Evolutionary conservation across 768 basidiomycete genomes (phyloP), one percentile per base, ranked within the genome.

Genomic region (Macrocybe gigantea): DNA sequence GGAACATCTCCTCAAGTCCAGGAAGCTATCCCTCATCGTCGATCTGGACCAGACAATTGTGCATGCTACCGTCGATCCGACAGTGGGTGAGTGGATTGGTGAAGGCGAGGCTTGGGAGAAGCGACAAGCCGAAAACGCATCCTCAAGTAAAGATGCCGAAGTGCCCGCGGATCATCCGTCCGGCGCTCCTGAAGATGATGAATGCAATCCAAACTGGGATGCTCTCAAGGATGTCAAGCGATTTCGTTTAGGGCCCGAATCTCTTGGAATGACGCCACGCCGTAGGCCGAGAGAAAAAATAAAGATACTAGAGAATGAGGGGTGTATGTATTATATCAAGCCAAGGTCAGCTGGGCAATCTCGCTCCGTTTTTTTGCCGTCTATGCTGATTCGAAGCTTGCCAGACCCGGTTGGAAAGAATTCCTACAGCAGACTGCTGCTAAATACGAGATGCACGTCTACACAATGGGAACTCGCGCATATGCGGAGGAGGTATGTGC

Each of bases 1-100:
- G 1, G 71, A 84, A 1, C 84, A 83, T 55, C 80, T 99, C 33
- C 76, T 91, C 58, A 74, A 77, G 48, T 71, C 78, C 5, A 78
- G 83, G 46, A 92, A 84, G 63, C 82, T 99, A 32, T 92, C 90
- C 33, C 83, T 99, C 43, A 97, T 99, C 55, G 95, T 99, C 57
- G 96, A 99, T 72, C 79, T 99, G 33, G 96, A 99, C 68, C 96
- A 99, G 64, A 99, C 96, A 9, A 93, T 98, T 62, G 91, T 99
- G 3, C 96, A 99, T 60, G 95, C 96, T 6, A 97, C 95, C 0
- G 94, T 97, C 22, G 96, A 99, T 66, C 95, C 96, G 5, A 98
- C 96, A 0, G 92, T 98, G 1, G 94, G 93, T 32, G 95, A 97
- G 63, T 98, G 96, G 96, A 89, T 96, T 58, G 63, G 77, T 2